Percentiles rank a stretch among this genome's conserved stretches.
Conservation (phyloP, 495 filamentous ascomycete species). For the Acidomyces sp. region DNA sequence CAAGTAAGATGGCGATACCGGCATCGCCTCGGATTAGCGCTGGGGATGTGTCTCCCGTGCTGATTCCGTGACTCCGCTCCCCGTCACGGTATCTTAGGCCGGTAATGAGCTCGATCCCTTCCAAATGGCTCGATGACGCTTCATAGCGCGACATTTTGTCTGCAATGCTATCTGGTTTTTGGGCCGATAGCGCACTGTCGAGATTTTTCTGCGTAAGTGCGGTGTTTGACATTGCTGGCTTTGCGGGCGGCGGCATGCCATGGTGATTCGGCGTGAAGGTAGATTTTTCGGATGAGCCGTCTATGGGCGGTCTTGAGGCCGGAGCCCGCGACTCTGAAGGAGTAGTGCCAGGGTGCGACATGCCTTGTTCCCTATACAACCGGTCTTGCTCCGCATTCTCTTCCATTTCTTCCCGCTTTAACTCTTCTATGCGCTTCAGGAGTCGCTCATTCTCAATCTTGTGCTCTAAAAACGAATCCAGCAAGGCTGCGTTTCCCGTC, state of each 20-base stretch:
- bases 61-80: conserved; percentile 77
- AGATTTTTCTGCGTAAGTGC: conserved; percentile 65
- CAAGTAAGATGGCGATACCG: conserved; percentile 68
- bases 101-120: conserved; percentile 88
- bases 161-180: conserved; percentile 55
- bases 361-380: conserved; percentile 20
- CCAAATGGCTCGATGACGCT: conserved; percentile 52
- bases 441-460: conserved; percentile 94
- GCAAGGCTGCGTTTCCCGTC: conserved; percentile 64
- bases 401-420: conserved; percentile 74
- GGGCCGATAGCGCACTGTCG: conserved; percentile 59
- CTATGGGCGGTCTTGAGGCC: not conserved
- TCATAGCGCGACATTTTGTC: conserved; percentile 69
- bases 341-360: conserved; percentile 22
- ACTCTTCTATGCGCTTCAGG: conserved; percentile 66
- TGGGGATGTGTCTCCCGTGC: conserved; percentile 67
- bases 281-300: conserved; percentile 1
- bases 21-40: conserved; percentile 73
- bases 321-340: conserved; percentile 21
- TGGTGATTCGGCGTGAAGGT: conserved; percentile 23
- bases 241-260: conserved; percentile 57
- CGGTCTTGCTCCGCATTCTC: conserved; percentile 45
- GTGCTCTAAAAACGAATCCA: conserved; percentile 93
- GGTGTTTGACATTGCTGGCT: conserved; percentile 45
- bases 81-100: conserved; percentile 80